Conservation (phyloP, 768 basidiomycete species). For the Naganishia antarctica region DNA sequence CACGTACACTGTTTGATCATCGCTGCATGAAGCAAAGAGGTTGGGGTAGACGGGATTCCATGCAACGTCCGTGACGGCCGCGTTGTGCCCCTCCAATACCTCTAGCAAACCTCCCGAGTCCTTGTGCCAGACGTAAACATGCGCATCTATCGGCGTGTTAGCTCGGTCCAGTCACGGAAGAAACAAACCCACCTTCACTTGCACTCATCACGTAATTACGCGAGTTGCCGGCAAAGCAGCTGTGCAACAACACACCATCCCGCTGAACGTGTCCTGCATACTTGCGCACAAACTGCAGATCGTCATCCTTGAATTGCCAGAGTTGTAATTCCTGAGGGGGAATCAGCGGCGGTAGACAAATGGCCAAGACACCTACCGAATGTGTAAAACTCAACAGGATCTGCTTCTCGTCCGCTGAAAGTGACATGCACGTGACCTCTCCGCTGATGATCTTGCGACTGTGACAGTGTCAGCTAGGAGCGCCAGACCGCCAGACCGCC, state of each 20-base stretch:
- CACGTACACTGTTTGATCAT: conserved; percentile 69
- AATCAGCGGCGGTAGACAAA: not conserved
- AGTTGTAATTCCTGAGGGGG: conserved; percentile 75
- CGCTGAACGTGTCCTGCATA: conserved; percentile 81
- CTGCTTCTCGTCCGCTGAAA: conserved; percentile 78
- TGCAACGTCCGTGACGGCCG: conserved; percentile 86
- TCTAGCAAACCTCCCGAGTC: conserved; percentile 79
- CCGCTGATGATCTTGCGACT: conserved; percentile 49
- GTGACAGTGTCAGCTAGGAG: conserved; percentile 2
- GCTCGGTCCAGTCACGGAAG: conserved; percentile 7
- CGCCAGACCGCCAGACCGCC: not conserved
- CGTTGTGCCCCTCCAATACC: conserved; percentile 77
- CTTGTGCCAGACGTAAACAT: conserved; percentile 92
- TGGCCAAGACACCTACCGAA: conserved; percentile 58
- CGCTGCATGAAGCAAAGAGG: conserved; percentile 95
- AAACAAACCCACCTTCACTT: conserved; percentile 70
- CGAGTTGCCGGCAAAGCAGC: conserved; percentile 86
- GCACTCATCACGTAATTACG: conserved; percentile 87
- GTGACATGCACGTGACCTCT: conserved; percentile 80
- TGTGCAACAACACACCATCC: conserved; percentile 71
- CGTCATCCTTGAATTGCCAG: conserved; percentile 68
- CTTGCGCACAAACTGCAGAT: conserved; percentile 62
- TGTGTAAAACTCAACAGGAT: conserved; percentile 82
- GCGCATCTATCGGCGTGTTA: conserved; percentile 61
- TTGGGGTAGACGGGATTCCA: conserved; percentile 87